Evolutionary conservation across 257 asterid species (phyloP).

Genomic region (Penstemon newberryi): DNA sequence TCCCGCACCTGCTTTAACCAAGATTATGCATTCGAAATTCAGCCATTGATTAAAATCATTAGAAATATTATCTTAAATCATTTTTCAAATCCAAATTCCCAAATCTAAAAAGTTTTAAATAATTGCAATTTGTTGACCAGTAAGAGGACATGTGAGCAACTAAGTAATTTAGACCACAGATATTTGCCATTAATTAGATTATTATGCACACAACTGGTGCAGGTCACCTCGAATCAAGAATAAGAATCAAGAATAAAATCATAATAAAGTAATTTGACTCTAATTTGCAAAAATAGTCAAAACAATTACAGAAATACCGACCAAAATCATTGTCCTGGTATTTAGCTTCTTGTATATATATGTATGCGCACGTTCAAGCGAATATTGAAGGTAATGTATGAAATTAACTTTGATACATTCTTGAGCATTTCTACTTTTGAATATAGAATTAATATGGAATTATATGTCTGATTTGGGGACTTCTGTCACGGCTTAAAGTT

Average conservation of each 20-base stretch:
- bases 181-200: background rate
- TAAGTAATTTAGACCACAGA: background rate
- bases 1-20: background rate
- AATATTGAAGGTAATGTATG: background rate
- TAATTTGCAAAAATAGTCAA: background rate
- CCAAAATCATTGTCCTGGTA: background rate
- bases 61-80: too few species aligned
- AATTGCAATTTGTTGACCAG: slow-evolving; percentile 1
- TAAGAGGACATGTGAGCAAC: slow-evolving; percentile 30
- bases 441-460: background rate
- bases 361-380: background rate
- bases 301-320: background rate
- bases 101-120: background rate
- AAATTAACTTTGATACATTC: background rate
- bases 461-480: background rate
- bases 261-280: slow-evolving; percentile 10
- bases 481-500: background rate
- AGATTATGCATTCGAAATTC: background rate
- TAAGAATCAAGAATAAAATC: background rate
- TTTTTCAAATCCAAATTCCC: background rate
- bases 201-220: background rate
- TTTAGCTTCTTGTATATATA: background rate
- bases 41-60: background rate
- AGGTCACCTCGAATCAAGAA: background rate
- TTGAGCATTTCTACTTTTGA: background rate